phyloP scores from a whole-genome alignment of 176 grass and related monocot species.

The bread wheat (Triticum aestivum) region IWGSC_CS_RefSeq_v2.1 NC_057801.1:28637420-28637919 shows the following conservation, averaged over 20 bases:
- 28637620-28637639: not conserved
- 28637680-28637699: slow-evolving; percentile 23
- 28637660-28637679: not conserved
- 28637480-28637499: not conserved
- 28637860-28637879: slow-evolving; percentile 78
- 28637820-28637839: slow-evolving; percentile 52
- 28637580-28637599: not conserved
- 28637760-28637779: slow-evolving; percentile 50
- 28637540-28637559: not conserved
- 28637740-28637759: slow-evolving; percentile 5
- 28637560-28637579: not conserved
- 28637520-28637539: too few species aligned
- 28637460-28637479: not conserved
- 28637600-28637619: too few species aligned
- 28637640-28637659: not conserved
- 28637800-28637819: slow-evolving; percentile 52
- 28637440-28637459: slow-evolving; percentile 64
- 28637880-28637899: slow-evolving; percentile 90
- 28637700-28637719: slow-evolving; percentile 60
- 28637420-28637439: slow-evolving; percentile 56
- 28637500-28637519: not conserved
- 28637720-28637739: slow-evolving; percentile 34
- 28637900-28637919: slow-evolving; percentile 72
- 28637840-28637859: slow-evolving; percentile 67
- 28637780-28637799: slow-evolving; percentile 75